Conservation (phyloP, 2,329 filamentous ascomycete genomes). For the Talaromyces albobiverticillius region DNA sequence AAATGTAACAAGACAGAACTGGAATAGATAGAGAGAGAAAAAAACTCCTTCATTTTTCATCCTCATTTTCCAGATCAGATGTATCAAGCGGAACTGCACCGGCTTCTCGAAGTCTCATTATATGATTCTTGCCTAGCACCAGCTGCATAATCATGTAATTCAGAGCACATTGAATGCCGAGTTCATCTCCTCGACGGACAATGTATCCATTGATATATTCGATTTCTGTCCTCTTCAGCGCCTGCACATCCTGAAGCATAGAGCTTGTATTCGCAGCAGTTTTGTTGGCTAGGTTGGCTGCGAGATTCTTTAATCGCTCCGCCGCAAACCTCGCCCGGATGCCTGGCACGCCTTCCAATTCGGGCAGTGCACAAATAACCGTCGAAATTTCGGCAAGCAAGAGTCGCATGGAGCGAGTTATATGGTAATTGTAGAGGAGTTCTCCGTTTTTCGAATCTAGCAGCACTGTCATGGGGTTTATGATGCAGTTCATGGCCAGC, state of each 20-base stretch:
- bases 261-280: slow-evolving; percentile 59
- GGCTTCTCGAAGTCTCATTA: slow-evolving; percentile 35
- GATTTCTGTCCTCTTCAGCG: slow-evolving; percentile 67
- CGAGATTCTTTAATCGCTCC: slow-evolving; percentile 60
- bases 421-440: slow-evolving; percentile 64
- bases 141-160: slow-evolving; percentile 72
- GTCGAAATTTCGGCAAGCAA: slow-evolving; percentile 71
- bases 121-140: slow-evolving; percentile 66
- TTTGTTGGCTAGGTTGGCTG: slow-evolving; percentile 52
- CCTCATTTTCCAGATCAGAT: slow-evolving; percentile 14
- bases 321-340: slow-evolving; percentile 59
- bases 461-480: slow-evolving; percentile 78
- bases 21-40: background rate
- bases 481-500: slow-evolving; percentile 69
- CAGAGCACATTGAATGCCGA: slow-evolving; percentile 68
- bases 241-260: slow-evolving; percentile 65
- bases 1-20: background rate
- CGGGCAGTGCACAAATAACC: slow-evolving; percentile 72
- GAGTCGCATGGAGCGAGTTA: slow-evolving; percentile 64
- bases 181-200: slow-evolving; percentile 65
- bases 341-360: slow-evolving; percentile 62
- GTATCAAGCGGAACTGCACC: slow-evolving; percentile 32
- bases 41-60: slow-evolving; percentile 1
- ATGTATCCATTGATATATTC: slow-evolving; percentile 90
- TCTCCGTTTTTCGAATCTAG: slow-evolving; percentile 73